A percentile compares a stretch with the other conserved stretches of the same genome.
Evolutionary conservation across 1,284 basidiomycete species (phyloP).

Genomic region (Pholiota adiposa): DNA sequence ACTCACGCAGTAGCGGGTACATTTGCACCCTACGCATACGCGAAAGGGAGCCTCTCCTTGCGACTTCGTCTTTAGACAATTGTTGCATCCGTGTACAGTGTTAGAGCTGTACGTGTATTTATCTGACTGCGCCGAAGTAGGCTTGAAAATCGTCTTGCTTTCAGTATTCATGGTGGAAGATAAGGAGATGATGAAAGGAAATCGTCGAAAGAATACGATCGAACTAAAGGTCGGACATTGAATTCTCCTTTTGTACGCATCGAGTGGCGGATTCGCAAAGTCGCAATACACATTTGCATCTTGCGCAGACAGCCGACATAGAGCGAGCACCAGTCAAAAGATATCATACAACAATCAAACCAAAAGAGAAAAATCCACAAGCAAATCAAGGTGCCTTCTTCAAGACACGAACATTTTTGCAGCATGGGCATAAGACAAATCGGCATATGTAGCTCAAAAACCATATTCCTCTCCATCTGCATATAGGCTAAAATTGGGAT

Average conservation of each 20-base stretch:
- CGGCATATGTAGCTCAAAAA: slow-evolving; percentile 11
- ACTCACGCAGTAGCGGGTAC: slow-evolving; percentile 5
- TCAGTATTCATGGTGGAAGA: not conserved
- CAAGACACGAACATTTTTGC: slow-evolving; percentile 15
- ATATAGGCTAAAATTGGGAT: not conserved
- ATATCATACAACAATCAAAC: slow-evolving; percentile 5
- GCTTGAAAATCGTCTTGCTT: not conserved
- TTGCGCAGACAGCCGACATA: not conserved
- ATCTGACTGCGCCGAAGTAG: not conserved
- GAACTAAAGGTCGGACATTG: not conserved
- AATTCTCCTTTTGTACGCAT: not conserved
- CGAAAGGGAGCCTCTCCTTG: not conserved
- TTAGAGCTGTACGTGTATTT: slow-evolving; percentile 4
- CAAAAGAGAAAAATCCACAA: not conserved
- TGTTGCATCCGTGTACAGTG: not conserved
- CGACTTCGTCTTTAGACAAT: not conserved
- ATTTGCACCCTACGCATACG: not conserved
- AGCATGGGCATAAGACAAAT: slow-evolving; percentile 16
- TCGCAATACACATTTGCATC: not conserved
- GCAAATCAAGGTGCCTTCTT: not conserved
- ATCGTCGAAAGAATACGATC: no score
- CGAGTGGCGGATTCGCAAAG: not conserved
- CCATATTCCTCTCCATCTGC: slow-evolving; percentile 13
- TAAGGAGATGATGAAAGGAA: not conserved
- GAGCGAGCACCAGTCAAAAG: not conserved